Evolutionary conservation across 305 asterid genomes (phyloP).

Genomic region (Fraxinus angustifolia): DNA sequence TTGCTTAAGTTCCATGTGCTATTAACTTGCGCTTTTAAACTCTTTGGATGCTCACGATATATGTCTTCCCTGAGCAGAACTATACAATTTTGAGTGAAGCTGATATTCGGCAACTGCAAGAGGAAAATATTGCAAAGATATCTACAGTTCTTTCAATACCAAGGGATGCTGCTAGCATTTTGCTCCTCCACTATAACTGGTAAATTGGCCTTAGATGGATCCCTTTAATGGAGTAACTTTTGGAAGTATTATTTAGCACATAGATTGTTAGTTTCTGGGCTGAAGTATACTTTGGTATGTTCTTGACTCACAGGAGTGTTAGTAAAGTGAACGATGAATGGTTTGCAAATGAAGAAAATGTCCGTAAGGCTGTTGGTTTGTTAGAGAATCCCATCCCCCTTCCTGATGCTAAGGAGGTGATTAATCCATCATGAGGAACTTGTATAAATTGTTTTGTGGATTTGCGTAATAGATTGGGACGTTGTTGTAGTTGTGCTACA

Average conservation of each 20-base stretch:
- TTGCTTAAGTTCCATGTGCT: background rate
- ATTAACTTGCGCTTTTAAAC: slow-evolving; percentile 12
- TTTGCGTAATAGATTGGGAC: slow-evolving; percentile 13
- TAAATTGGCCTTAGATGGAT: slow-evolving; percentile 30
- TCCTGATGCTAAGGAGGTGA: slow-evolving; percentile 77
- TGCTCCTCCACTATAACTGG: slow-evolving; percentile 93
- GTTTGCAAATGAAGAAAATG: slow-evolving; percentile 83
- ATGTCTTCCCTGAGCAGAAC: slow-evolving; percentile 39
- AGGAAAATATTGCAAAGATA: slow-evolving; percentile 66
- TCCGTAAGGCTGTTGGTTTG: slow-evolving; percentile 68
- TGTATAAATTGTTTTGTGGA: slow-evolving; percentile 15
- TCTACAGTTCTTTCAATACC: slow-evolving; percentile 84
- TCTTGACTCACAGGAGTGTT: slow-evolving; percentile 74
- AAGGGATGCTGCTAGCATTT: slow-evolving; percentile 74
- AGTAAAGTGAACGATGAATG: slow-evolving; percentile 88
- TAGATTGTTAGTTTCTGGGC: slow-evolving; percentile 17
- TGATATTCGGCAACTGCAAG: slow-evolving; percentile 75
- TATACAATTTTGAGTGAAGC: slow-evolving; percentile 74
- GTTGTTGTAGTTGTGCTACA: background rate
- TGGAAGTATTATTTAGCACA: slow-evolving; percentile 1
- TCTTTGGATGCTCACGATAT: slow-evolving; percentile 14
- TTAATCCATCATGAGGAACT: slow-evolving; percentile 19
- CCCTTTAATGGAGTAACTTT: slow-evolving; percentile 10
- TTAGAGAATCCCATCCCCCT: slow-evolving; percentile 55
- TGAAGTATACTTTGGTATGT: slow-evolving; percentile 28